Evolutionary conservation across 495 filamentous ascomycete species (phyloP), one percentile per base, ranked within the genome.

Genomic region (Trypethelium eluteriae): DNA sequence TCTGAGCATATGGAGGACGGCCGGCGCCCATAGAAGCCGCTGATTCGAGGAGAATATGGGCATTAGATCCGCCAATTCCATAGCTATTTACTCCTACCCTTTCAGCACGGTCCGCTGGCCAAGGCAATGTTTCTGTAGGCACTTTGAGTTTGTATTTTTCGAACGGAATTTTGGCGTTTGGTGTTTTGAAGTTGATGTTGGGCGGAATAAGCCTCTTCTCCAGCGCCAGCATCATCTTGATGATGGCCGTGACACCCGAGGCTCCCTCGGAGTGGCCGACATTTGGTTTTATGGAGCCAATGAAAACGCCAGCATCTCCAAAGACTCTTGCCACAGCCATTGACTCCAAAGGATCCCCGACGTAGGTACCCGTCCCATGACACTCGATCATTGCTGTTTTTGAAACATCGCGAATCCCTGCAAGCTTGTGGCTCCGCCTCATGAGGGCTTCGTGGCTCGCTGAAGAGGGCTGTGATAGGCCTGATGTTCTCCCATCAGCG

Each of bases 171-270:
- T 0, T 59, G 18, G 77, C 75, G 56, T 84, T 84, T 2, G 77
- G 76, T 25, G 72, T 74, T 39, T 81, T 71, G 53, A 80, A 78
- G 64, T 78, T 76, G 38, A 78, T 71, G 62, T 71, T 78, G 5
- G 79, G 76, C 2, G 79, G 81, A 38, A 85, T 81, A 38, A 76
- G 62, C 25, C 80, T 81, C 68, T 81, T 80, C 65, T 88, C 84
- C 47, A 88, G 73, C 78, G 84, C 84, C 53, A 86, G 65, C 14
- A 79, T 74, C 0, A 80, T 79, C 67, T 88, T 88, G 64, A 88
- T 83, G 4, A 88, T 69, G 3, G 81, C 82, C 0, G 84, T 77
- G 38, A 88, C 76, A 35, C 86, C 85, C 62, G 80, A 81, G 11
- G 80, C 79, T 12, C 79, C 82, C 70, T 88, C 86, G 2, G 81